These are phyloP conservation scores for Gastrolobium bilobum DNA, from an alignment of 306 rosid genomes.

Conservation along the genomic window DNA sequence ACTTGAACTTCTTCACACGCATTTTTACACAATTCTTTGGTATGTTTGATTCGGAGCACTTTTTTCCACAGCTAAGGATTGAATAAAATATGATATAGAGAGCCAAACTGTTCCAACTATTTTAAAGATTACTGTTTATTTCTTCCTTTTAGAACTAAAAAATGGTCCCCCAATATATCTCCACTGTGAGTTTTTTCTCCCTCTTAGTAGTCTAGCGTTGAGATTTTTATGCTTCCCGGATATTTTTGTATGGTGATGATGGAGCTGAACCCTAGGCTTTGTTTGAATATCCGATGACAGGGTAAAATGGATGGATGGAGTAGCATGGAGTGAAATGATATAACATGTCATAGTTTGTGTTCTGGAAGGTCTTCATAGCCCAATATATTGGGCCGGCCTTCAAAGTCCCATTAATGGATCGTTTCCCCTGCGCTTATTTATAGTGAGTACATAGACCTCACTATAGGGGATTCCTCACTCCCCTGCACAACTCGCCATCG, in stretches of 20 bases:
- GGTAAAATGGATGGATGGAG: background rate
- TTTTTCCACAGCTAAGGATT: constrained; percentile 31
- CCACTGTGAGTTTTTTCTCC: background rate
- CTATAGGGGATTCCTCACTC: too few species aligned
- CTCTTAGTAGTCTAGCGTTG: background rate
- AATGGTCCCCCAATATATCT: background rate
- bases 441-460: too few species aligned
- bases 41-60: constrained; percentile 54
- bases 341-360: background rate
- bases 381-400: too few species aligned
- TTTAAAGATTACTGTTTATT: background rate
- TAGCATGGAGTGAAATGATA: background rate
- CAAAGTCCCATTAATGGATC: too few species aligned
- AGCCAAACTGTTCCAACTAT: constrained; percentile 34
- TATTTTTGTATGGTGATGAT: constrained; percentile 2
- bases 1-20: constrained; percentile 95
- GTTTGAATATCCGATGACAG: background rate
- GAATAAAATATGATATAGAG: constrained; percentile 23
- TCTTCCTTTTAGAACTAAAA: background rate
- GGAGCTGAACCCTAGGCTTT: background rate
- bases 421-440: too few species aligned
- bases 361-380: too few species aligned
- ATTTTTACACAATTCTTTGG: constrained; percentile 97
- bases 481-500: too few species aligned
- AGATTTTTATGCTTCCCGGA: background rate